Percentiles rank a stretch among this genome's conserved stretches.
Evolutionary conservation across 2,329 filamentous ascomycete genomes (phyloP).

Genomic region (Aureobasidium sp.): DNA sequence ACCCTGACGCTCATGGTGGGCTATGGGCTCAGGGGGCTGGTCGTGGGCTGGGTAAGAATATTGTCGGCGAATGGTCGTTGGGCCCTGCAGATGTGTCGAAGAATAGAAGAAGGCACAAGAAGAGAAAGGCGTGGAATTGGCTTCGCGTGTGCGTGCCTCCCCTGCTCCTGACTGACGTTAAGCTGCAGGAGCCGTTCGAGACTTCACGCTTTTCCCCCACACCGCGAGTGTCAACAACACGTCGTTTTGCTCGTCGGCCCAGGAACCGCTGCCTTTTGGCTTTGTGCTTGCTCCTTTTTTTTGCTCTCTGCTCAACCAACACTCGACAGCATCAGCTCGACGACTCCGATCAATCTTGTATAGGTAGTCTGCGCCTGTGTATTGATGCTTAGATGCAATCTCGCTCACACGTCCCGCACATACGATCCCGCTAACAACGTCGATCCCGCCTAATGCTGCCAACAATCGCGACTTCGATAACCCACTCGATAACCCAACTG

Average conservation of each 20-base stretch:
- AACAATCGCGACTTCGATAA: slow-evolving; percentile 7
- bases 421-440: not conserved
- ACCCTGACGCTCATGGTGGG: slow-evolving; percentile 59
- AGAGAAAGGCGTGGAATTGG: not conserved
- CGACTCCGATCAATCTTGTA: not conserved
- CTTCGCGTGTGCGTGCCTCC: not conserved
- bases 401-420: not conserved
- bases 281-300: not conserved
- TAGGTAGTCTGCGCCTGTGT: not conserved
- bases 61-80: not conserved
- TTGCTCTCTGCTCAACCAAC: not conserved
- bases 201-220: slow-evolving; percentile 2
- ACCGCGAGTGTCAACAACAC: not conserved
- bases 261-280: not conserved
- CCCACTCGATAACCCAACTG: not conserved
- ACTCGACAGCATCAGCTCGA: not conserved
- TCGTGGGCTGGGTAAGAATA: not conserved
- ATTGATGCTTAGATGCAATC: not conserved
- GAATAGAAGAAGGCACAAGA: not conserved
- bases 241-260: not conserved
- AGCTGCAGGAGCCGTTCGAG: slow-evolving; percentile 3
- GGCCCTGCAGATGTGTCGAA: not conserved
- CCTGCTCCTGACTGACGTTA: not conserved
- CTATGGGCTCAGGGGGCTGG: not conserved
- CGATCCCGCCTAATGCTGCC: not conserved